Base-by-base conservation (phyloP, 129 eudicot genomes). In the Gnaphalium uliginosum region DNA sequence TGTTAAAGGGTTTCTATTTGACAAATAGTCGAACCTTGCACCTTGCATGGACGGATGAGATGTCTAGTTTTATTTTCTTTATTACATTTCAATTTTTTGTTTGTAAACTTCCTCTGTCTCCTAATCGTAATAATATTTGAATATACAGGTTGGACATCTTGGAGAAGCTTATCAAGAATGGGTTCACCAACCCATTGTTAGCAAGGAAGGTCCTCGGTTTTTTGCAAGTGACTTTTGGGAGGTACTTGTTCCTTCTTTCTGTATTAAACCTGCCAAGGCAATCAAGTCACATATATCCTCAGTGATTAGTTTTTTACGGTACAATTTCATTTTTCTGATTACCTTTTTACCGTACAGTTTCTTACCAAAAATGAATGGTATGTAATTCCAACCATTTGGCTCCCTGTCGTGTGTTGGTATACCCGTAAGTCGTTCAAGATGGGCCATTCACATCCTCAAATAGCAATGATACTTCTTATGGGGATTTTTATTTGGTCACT, bases 181-280 rank as follows among this genome's bases (percentile, higher is more conserved):
- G 99, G 82, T 91, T 81, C 97, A 95, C 90, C 93, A 95, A 86
- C 97, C 99, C 81, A 95, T 95, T 69, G 96, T 95, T 37, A 79
- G 89, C 93, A 91, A 89, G 87, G 99, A 95, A 85, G 90, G 99
- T 66, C 99, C 99, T 21, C 87, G 97, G 14, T 91, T 91, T 76
- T 95, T 95, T 54, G 87, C 80, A 72, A 95, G 91, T 79, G 96
- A 95, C 67, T 87, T 95, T 39, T 85, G 92, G 92, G 99, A 95
- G 99, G 99, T 91, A 90, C 54, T 3, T 76, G 24, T 60, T 30
- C 24, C 10, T 4, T 61, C 48, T 54, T 71, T 71, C 10, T 54
- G 22, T 29, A 25, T 14, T 41, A 41, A 46, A 15, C 32, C 15
- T 22, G 68, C 51, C 68, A 75, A 26, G 17, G 30, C 57, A 41